Evolutionary conservation across 2,329 filamentous ascomycete species (phyloP).

Genomic region (Fusarium sp.): DNA sequence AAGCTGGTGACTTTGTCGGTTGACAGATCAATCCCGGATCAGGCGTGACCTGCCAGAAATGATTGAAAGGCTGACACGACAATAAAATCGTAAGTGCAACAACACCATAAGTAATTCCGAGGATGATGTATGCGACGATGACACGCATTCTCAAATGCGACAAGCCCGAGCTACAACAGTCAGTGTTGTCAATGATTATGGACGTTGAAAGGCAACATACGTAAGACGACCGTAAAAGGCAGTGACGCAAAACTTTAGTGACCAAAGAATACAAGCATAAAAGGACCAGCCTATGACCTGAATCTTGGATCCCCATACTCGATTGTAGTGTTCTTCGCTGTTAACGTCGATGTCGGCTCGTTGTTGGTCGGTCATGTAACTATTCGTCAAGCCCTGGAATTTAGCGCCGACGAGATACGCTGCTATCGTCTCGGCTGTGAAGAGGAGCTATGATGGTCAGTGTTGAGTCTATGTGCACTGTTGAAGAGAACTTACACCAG

Average conservation of each 20-base stretch:
- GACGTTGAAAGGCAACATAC: no score
- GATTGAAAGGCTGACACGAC: constrained; percentile 52
- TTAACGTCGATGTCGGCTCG: constrained; percentile 28
- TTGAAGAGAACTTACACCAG: no score
- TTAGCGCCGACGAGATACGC: constrained; percentile 39
- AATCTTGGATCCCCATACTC: constrained; percentile 47
- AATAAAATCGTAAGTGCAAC: constrained; percentile 29
- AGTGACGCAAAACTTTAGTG: constrained; percentile 46
- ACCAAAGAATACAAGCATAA: constrained; percentile 49
- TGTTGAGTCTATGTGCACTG: no score
- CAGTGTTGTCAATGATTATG: no score
- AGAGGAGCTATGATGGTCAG: constrained; percentile 23
- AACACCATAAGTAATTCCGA: constrained; percentile 23
- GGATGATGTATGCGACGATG: constrained; percentile 29
- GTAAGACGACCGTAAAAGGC: constrained; percentile 47
- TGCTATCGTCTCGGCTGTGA: constrained; percentile 37
- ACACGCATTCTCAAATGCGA: constrained; percentile 28
- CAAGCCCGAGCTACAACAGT: constrained; percentile 29
- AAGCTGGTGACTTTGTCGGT: constrained; percentile 38
- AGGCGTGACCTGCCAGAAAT: constrained; percentile 63
- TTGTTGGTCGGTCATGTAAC: constrained; percentile 35
- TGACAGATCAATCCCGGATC: constrained; percentile 40
- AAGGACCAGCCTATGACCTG: constrained; percentile 49
- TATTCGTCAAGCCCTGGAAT: constrained; percentile 38
- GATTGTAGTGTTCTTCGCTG: constrained; percentile 34